Base-by-base conservation (phyloP, 257 asterid species). In the Solanum bulbocastanum region DNA sequence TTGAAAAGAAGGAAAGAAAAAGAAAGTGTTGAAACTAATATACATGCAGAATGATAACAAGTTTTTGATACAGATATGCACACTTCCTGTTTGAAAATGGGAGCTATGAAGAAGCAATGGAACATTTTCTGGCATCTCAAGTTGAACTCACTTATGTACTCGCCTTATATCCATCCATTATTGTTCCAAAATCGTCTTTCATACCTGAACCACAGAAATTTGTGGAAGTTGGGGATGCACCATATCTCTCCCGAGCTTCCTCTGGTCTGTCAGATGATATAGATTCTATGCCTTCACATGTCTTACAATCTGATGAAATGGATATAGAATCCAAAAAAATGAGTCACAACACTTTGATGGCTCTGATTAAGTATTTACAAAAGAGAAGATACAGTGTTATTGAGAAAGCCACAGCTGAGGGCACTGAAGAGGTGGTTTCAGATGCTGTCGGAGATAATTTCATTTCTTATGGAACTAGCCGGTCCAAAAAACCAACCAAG, bases 361-460 rank as follows among this genome's bases (percentile, higher is more conserved):
- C 98, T 90, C 99, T 97, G 82, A 95, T 96, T 83, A 95, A 94
- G 94, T 96, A 93, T 93, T 91, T 97, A 93, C 99, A 96, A 94
- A 93, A 93, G 91, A 97, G 92, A 93, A 92, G 99, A 92, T 93
- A 89, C 68, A 86, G 92, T 88, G 91, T 96, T 30, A 90, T 97
- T 87, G 99, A 97, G 83, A 97, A 94, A 91, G 99, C 99, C 88
- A 94, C 99, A 58, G 94, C 98, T 18, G 99, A 97, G 91, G 98
- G 99, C 90, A 96, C 99, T 78, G 99, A 96, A 90, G 99, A 97
- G 93, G 98, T 93, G 74, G 99, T 97, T 92, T 97, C 98, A 88
- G 98, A 96, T 94, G 99, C 96, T 52, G 98, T 97, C 23, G 98
- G 98, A 88, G 93, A 93, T 89, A 92, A 89, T 90, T 94, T 94